These are phyloP conservation scores for Daldinia vernicosa DNA, from an alignment of 495 filamentous ascomycete genomes.

Conservation along the genomic window DNA sequence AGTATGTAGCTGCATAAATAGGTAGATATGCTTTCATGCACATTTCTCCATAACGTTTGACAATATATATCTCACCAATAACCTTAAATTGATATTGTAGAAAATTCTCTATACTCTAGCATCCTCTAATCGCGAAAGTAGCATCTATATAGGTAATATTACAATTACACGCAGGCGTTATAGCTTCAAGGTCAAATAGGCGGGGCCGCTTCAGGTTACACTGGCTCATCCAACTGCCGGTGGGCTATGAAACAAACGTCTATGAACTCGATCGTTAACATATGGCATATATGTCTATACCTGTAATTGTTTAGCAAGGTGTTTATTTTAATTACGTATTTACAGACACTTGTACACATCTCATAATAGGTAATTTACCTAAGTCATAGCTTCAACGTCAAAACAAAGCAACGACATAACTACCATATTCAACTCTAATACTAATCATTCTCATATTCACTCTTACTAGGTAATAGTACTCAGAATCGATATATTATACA, in stretches of 20 bases:
- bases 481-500: neutral
- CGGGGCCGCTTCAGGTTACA: slow-evolving; percentile 31
- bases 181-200: slow-evolving; percentile 25
- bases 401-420: neutral
- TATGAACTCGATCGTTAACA: neutral
- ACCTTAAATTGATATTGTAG: neutral
- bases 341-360: neutral
- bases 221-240: slow-evolving; percentile 15
- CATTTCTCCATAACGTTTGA: neutral
- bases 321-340: no score
- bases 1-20: neutral
- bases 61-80: neutral
- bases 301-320: no score
- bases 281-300: no score
- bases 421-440: neutral
- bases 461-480: neutral
- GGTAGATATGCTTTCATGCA: neutral
- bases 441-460: neutral
- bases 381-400: no score
- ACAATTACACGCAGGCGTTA: slow-evolving; percentile 1
- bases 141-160: neutral
- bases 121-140: neutral
- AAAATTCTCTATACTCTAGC: neutral
- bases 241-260: neutral
- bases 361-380: no score